phyloP scores from a whole-genome alignment of 2,329 filamentous ascomycete species.

The Aureobasidium uvarum region DNA sequence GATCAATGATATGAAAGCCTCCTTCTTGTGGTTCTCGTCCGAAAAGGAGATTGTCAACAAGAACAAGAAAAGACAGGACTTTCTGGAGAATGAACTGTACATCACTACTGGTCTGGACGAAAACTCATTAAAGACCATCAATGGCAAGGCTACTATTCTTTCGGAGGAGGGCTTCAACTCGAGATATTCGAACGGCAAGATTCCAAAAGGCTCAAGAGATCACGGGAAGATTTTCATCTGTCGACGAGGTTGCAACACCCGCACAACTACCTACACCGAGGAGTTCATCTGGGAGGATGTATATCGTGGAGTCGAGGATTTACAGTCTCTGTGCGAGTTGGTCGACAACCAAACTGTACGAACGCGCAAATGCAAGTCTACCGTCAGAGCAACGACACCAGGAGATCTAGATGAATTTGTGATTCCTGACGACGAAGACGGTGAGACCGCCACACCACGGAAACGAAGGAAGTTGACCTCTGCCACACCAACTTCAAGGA shows the following conservation, averaged over 20 bases:
- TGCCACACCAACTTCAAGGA: slow-evolving; percentile 47
- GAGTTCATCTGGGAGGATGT: slow-evolving; percentile 91
- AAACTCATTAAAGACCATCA: slow-evolving; percentile 85
- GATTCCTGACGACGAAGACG: slow-evolving; percentile 41
- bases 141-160: slow-evolving; percentile 79
- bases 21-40: slow-evolving; percentile 94
- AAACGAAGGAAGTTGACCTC: slow-evolving; percentile 51
- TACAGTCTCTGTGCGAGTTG: slow-evolving; percentile 64
- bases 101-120: slow-evolving; percentile 83
- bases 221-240: slow-evolving; percentile 88
- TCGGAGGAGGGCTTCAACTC: slow-evolving; percentile 67
- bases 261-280: slow-evolving; percentile 86
- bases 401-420: slow-evolving; percentile 49
- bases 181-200: slow-evolving; percentile 69
- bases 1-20: slow-evolving; percentile 64
- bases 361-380: slow-evolving; percentile 55
- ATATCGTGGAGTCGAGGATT: slow-evolving; percentile 65
- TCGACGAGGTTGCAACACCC: slow-evolving; percentile 80
- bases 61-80: slow-evolving; percentile 78
- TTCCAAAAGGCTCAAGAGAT: slow-evolving; percentile 70
- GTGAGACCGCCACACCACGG: slow-evolving; percentile 46
- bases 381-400: slow-evolving; percentile 33
- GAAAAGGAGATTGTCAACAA: slow-evolving; percentile 85
- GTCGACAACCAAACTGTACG: slow-evolving; percentile 72
- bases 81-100: slow-evolving; percentile 80